A percentile compares a stretch with the other conserved stretches of the same genome.
phyloP scores from a whole-genome alignment of 2,329 filamentous ascomycete species.

The Fusarium graminum region DNA sequence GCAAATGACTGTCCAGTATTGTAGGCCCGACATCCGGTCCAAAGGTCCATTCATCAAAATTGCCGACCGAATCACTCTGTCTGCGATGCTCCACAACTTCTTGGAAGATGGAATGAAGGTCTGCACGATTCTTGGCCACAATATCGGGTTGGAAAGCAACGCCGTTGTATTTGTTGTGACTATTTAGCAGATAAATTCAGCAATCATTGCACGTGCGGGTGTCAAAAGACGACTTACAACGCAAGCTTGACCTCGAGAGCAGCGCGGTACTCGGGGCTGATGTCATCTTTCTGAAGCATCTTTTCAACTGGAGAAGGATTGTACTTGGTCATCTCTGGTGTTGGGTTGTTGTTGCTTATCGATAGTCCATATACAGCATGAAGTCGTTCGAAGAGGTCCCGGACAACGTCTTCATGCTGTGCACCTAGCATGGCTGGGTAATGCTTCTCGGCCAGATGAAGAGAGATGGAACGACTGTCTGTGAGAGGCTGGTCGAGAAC shows the following conservation, averaged over 20 bases:
- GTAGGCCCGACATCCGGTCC: conserved; percentile 21
- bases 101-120: conserved; percentile 8
- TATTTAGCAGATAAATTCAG: background rate
- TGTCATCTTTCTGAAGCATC: conserved; percentile 15
- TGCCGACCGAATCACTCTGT: conserved; percentile 5
- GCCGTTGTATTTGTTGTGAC: conserved; percentile 21
- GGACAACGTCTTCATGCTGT: background rate
- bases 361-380: conserved; percentile 22
- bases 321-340: conserved; percentile 10
- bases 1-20: conserved; percentile 30
- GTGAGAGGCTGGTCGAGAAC: conserved; percentile 13
- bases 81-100: conserved; percentile 17
- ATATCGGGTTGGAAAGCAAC: conserved; percentile 22
- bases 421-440: conserved; percentile 25
- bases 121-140: conserved; percentile 17
- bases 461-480: conserved; percentile 25
- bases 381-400: conserved; percentile 16
- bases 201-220: rapidly evolving
- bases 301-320: conserved; percentile 26
- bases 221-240: conserved; percentile 1
- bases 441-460: conserved; percentile 30
- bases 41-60: conserved; percentile 23
- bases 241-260: conserved; percentile 18
- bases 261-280: conserved; percentile 14
- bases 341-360: conserved; percentile 24